A percentile compares a stretch with the other conserved stretches of the same genome.
Conservation (phyloP, 768 basidiomycete species). For the Pleurotus tuoliensis region DNA sequence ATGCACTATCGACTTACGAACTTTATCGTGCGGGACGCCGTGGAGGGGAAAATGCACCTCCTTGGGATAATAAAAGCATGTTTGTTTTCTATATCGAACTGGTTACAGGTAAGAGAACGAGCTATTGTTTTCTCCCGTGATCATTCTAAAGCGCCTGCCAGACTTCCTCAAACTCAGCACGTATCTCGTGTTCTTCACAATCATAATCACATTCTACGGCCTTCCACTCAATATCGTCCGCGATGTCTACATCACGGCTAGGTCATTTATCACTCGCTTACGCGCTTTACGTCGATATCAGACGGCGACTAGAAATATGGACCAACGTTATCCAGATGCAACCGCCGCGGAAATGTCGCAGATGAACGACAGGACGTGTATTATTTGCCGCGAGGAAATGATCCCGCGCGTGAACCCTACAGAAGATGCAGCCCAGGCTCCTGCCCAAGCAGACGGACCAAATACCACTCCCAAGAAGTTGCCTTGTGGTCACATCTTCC, state of each 20-base stretch:
- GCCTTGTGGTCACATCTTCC: conserved; percentile 96
- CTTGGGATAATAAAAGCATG: conserved; percentile 99
- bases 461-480: conserved; percentile 97
- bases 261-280: conserved; percentile 85
- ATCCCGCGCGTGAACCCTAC: conserved; percentile 16
- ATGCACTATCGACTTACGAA: conserved; percentile 78
- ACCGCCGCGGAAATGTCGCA: conserved; percentile 77
- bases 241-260: conserved; percentile 93
- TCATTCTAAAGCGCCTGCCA: conserved; percentile 25
- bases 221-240: conserved; percentile 95
- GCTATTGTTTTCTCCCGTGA: conserved; percentile 7
- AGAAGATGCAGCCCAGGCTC: conserved; percentile 17
- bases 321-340: conserved; percentile 90
- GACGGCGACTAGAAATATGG: conserved; percentile 94
- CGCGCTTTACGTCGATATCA: conserved; percentile 90
- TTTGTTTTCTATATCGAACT: conserved; percentile 94
- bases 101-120: conserved; percentile 63
- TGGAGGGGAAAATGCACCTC: conserved; percentile 81
- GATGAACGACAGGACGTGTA: conserved; percentile 90
- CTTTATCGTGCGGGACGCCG: conserved; percentile 70
- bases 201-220: conserved; percentile 93
- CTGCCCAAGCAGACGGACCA: conserved; percentile 56
- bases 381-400: conserved; percentile 99
- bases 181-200: conserved; percentile 89
- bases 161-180: conserved; percentile 93